These are phyloP conservation scores for Aristolochia fimbriata DNA, from an alignment of 164 flowering plant genomes.

Conservation along the genomic window DNA sequence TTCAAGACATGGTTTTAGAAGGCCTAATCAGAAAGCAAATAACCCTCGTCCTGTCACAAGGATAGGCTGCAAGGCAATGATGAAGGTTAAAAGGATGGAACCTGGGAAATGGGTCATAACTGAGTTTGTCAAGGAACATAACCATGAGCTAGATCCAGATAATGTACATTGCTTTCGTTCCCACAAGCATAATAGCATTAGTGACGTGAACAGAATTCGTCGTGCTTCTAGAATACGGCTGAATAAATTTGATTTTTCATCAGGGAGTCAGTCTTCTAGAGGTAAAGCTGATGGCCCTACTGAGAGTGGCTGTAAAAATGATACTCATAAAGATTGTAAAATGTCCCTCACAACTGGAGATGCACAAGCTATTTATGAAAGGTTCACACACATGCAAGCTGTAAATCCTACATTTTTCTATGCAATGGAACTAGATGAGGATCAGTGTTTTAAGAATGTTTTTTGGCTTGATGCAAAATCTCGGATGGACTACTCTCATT, in stretches of 20 bases:
- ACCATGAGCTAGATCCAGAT: constrained; percentile 3
- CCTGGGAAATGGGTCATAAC: constrained; percentile 13
- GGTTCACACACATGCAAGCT: constrained; percentile 8
- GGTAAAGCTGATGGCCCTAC: not conserved
- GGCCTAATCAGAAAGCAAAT: not conserved
- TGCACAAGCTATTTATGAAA: constrained; percentile 6
- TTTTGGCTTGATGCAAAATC: constrained; percentile 14
- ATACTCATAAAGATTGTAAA: not conserved
- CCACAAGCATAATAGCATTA: not conserved
- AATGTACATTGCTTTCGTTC: constrained; percentile 7
- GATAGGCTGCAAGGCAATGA: constrained; percentile 12
- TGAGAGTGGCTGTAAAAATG: not conserved
- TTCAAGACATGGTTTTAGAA: constrained; percentile 7
- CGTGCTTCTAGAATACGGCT: not conserved
- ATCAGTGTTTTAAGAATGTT: constrained; percentile 5
- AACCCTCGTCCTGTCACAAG: constrained; percentile 1
- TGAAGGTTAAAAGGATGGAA: constrained; percentile 7
- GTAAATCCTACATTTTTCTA: constrained; percentile 9
- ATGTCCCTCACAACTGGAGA: constrained; percentile 4
- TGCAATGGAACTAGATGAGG: constrained; percentile 11
- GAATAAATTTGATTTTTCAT: not conserved
- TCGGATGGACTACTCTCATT: constrained; percentile 8
- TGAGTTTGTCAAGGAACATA: constrained; percentile 8
- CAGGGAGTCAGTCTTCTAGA: not conserved
- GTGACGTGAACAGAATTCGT: not conserved